Conservation (phyloP, 2,329 filamentous ascomycete genomes). For the Polytolypa hystricis region DNA sequence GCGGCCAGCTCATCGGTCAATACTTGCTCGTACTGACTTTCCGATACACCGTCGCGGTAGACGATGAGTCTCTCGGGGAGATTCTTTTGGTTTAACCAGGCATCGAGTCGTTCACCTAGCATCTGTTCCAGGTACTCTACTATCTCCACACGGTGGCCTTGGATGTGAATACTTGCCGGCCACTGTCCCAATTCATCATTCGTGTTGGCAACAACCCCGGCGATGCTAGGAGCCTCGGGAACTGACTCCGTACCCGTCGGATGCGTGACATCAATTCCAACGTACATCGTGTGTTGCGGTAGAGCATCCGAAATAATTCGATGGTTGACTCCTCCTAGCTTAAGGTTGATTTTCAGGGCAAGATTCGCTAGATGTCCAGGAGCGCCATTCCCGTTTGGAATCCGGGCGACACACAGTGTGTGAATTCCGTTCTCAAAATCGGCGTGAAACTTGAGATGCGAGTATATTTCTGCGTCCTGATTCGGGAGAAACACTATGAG, state of each 20-base stretch:
- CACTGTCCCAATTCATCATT: constrained; percentile 63
- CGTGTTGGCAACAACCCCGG: constrained; percentile 66
- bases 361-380: constrained; percentile 45
- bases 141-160: constrained; percentile 57
- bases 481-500: constrained; percentile 12
- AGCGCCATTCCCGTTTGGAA: neutral
- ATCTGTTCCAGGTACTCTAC: constrained; percentile 50
- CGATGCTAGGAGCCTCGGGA: constrained; percentile 57
- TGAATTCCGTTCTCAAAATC: constrained; percentile 13
- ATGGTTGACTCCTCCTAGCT: constrained; percentile 65
- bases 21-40: constrained; percentile 66
- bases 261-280: constrained; percentile 83
- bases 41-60: constrained; percentile 81
- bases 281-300: constrained; percentile 64
- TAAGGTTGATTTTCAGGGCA: constrained; percentile 70
- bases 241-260: constrained; percentile 55
- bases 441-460: constrained; percentile 12
- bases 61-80: constrained; percentile 63
- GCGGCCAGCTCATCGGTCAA: constrained; percentile 51
- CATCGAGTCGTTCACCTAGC: constrained; percentile 50
- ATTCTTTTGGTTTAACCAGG: constrained; percentile 52
- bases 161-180: constrained; percentile 61
- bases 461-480: constrained; percentile 11
- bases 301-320: constrained; percentile 30
- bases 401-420: constrained; percentile 11